Evolutionary conservation across 164 flowering plant genomes (phyloP).

Genomic region (Houttuynia cordata): DNA sequence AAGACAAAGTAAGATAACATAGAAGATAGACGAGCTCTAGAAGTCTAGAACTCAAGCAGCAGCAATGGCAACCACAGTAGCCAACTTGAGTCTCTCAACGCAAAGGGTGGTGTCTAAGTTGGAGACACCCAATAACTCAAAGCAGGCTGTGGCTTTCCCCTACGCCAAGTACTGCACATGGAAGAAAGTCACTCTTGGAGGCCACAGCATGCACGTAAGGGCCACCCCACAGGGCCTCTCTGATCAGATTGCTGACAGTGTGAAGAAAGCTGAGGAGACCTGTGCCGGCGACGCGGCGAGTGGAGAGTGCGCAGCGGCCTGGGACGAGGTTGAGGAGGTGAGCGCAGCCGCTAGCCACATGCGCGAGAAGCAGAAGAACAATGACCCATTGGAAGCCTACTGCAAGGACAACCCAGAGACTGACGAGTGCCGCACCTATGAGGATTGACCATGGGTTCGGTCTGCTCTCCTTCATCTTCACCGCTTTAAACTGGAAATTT

Average conservation of each 20-base stretch:
- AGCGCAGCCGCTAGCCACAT: constrained; percentile 83
- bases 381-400: constrained; percentile 63
- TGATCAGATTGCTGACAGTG: constrained; percentile 29
- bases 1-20: not conserved
- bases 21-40: not conserved
- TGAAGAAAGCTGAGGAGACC: constrained; percentile 31
- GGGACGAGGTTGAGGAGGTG: constrained; percentile 91
- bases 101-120: constrained; percentile 23
- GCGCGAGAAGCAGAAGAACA: constrained; percentile 36
- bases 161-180: constrained; percentile 28
- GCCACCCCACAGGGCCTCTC: constrained; percentile 20
- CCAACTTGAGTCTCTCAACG: constrained; percentile 37
- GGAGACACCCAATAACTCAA: constrained; percentile 17
- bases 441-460: constrained; percentile 15
- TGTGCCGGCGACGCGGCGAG: constrained; percentile 31
- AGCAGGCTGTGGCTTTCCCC: constrained; percentile 5
- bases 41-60: not conserved
- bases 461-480: no score
- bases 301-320: constrained; percentile 65
- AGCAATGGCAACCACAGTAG: constrained; percentile 35
- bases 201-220: constrained; percentile 14
- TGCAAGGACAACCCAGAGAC: constrained; percentile 87
- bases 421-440: constrained; percentile 86
- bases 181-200: constrained; percentile 9
- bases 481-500: no score